Evolutionary conservation across 441 rosid species (phyloP).

Genomic region (Adansonia grandidieri): DNA sequence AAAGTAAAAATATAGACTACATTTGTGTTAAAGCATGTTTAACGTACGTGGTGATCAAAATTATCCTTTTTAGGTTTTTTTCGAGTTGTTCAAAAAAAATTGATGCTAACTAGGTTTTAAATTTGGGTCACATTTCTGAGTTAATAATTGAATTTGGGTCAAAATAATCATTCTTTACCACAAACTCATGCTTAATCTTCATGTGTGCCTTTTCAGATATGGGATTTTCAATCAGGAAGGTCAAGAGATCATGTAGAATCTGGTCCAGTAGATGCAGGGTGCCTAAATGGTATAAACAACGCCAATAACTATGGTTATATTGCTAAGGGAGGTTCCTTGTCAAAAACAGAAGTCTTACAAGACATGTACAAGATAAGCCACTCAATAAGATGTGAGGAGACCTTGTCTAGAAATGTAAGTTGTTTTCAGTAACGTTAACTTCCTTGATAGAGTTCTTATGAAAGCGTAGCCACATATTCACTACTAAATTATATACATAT

Average conservation of each 20-base stretch:
- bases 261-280: slow-evolving; percentile 26
- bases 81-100: not conserved
- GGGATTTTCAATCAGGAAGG: slow-evolving; percentile 43
- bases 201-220: slow-evolving; percentile 34
- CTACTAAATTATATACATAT: too few species aligned
- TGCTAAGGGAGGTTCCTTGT: slow-evolving; percentile 26
- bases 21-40: not conserved
- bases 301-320: slow-evolving; percentile 18
- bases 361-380: slow-evolving; percentile 23
- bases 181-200: slow-evolving; percentile 4
- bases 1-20: not conserved
- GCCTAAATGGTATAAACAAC: slow-evolving; percentile 14
- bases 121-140: not conserved
- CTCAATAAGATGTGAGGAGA: slow-evolving; percentile 28
- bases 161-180: not conserved
- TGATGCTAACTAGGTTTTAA: not conserved
- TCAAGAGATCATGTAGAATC: slow-evolving; percentile 32
- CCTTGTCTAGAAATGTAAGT: slow-evolving; percentile 27
- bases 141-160: not conserved
- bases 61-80: not conserved
- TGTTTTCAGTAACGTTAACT: not conserved
- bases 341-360: slow-evolving; percentile 19
- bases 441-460: not conserved
- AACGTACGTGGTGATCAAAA: not conserved
- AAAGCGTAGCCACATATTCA: too few species aligned